Evolutionary conservation across 768 basidiomycete genomes (phyloP).

Genomic region (Mycena epipterygia): DNA sequence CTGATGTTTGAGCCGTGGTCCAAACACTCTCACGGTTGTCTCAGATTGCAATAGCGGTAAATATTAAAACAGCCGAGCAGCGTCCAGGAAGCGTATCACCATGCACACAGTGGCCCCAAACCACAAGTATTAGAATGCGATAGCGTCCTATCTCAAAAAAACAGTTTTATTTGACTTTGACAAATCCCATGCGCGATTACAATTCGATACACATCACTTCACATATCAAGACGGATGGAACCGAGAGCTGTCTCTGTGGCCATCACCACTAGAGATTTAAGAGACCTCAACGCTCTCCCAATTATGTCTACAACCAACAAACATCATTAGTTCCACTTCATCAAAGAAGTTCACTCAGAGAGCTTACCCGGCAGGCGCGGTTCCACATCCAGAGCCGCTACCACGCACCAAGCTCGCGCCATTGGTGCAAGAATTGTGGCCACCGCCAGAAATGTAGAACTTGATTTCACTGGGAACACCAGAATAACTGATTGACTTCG

Average conservation of each 20-base stretch:
- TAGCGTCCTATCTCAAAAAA: slow-evolving; percentile 14
- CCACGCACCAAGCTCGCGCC: slow-evolving; percentile 10
- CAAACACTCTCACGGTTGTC: neutral
- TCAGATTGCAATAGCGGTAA: neutral
- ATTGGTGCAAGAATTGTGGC: slow-evolving; percentile 37
- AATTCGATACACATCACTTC: neutral
- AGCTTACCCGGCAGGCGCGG: neutral
- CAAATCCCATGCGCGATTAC: neutral
- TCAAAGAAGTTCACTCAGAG: no score
- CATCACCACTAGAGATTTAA: slow-evolving; percentile 7
- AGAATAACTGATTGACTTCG: slow-evolving; percentile 37
- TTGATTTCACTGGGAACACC: slow-evolving; percentile 31
- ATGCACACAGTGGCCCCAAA: neutral
- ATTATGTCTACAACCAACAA: neutral
- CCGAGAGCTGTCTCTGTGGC: slow-evolving; percentile 11
- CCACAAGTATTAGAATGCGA: neutral
- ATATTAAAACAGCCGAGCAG: neutral
- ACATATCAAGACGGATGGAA: slow-evolving; percentile 10
- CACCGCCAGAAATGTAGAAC: slow-evolving; percentile 38
- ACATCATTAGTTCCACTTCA: no score
- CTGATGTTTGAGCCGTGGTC: neutral
- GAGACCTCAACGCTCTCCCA: slow-evolving; percentile 10
- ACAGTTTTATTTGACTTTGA: slow-evolving; percentile 14
- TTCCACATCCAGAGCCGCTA: neutral
- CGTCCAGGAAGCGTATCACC: neutral